Evolutionary conservation across 305 asterid genomes (phyloP).

Genomic region (Solanum hybrid): DNA sequence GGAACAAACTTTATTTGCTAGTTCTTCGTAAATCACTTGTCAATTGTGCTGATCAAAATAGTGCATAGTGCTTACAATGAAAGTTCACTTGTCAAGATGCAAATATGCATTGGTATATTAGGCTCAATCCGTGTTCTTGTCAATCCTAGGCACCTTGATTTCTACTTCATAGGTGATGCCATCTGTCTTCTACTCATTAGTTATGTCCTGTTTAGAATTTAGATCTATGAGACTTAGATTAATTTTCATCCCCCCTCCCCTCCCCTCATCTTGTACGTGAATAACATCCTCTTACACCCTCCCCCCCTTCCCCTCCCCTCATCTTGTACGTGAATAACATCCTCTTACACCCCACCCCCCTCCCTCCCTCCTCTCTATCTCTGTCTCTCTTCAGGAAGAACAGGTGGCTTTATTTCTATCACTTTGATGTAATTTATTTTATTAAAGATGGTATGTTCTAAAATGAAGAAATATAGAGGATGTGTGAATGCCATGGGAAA

Average conservation of each 20-base stretch:
- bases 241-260: neutral
- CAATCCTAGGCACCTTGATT: neutral
- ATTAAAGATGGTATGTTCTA: neutral
- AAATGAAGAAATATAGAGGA: neutral
- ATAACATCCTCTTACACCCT: neutral
- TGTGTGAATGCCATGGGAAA: neutral
- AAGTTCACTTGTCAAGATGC: neutral
- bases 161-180: neutral
- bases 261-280: too few relatives aligned
- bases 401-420: neutral
- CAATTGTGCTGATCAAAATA: neutral
- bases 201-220: neutral
- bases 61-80: neutral
- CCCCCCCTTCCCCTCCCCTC: too few relatives aligned
- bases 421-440: neutral
- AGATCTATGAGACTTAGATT: neutral
- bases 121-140: neutral
- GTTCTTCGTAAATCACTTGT: neutral
- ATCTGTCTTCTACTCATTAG: neutral
- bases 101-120: neutral
- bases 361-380: neutral
- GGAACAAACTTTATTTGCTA: neutral
- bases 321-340: neutral
- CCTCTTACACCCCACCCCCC: neutral
- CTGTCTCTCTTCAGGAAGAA: neutral